Conservation (phyloP, 2,329 filamentous ascomycete species). For the Phialophora tarda region DNA sequence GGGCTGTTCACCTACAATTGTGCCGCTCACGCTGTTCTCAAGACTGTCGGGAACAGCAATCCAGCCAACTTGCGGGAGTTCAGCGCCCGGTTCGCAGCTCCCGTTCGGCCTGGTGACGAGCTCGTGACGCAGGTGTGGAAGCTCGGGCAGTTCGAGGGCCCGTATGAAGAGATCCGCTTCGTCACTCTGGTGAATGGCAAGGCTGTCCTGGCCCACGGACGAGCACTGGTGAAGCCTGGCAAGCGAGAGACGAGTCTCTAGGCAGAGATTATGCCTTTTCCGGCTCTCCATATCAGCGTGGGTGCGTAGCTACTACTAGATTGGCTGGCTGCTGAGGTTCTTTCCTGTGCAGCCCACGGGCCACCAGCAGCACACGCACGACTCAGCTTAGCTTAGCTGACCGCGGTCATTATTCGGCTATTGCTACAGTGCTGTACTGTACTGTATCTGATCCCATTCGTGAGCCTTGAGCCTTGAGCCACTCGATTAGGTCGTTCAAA, state of each 20-base stretch:
- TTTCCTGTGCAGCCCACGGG: too few relatives aligned
- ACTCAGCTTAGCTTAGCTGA: background rate
- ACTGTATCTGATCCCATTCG: background rate
- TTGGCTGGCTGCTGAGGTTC: too few relatives aligned
- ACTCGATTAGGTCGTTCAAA: too few relatives aligned
- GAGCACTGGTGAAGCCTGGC: constrained; percentile 5
- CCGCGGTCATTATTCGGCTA: background rate
- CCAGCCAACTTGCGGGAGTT: constrained; percentile 51
- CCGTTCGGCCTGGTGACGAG: constrained; percentile 61
- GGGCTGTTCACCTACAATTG: constrained; percentile 58
- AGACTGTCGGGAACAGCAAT: constrained; percentile 50
- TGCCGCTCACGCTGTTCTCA: constrained; percentile 52
- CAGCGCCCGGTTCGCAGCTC: constrained; percentile 54
- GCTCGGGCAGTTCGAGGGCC: constrained; percentile 56
- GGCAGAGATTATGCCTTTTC: background rate
- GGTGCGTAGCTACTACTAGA: background rate
- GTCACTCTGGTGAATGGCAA: constrained; percentile 9
- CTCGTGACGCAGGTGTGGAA: constrained; percentile 72
- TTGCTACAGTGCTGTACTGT: background rate
- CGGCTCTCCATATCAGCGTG: background rate
- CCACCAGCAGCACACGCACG: background rate
- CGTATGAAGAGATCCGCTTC: constrained; percentile 72
- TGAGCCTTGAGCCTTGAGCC: too few relatives aligned
- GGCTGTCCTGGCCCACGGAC: constrained; percentile 1
- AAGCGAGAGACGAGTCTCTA: background rate